A percentile compares a stretch with the other conserved stretches of the same genome.
These are phyloP conservation scores for Neonectria neomacrospora DNA, from an alignment of 2,329 filamentous ascomycete species.

Conservation along the genomic window DNA sequence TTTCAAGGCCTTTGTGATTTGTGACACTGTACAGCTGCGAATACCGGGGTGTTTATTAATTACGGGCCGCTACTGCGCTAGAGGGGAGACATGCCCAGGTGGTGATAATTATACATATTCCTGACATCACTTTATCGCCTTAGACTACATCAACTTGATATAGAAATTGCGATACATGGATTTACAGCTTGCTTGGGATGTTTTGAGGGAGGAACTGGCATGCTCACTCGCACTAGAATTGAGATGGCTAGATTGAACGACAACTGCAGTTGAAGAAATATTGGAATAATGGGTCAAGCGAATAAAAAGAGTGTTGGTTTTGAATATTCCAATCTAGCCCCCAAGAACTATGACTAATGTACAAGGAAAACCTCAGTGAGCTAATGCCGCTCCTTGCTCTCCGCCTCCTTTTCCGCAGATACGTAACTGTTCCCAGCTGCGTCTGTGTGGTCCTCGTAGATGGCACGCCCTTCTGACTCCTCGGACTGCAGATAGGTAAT, in stretches of 20 bases:
- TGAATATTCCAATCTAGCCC: background rate
- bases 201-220: too few species aligned
- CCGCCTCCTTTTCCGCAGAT: slow-evolving; percentile 23
- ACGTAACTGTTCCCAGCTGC: slow-evolving; percentile 24
- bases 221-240: too few species aligned
- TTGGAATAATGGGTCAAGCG: background rate
- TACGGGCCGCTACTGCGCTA: background rate
- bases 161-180: background rate
- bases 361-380: background rate
- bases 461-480: slow-evolving; percentile 42
- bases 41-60: background rate
- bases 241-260: too few species aligned
- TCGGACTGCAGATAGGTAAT: slow-evolving; percentile 48
- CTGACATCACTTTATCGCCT: background rate
- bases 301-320: background rate
- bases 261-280: background rate
- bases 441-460: slow-evolving; percentile 35
- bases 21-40: background rate
- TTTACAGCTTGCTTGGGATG: too few species aligned
- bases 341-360: slow-evolving; percentile 8
- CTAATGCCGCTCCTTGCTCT: slow-evolving; percentile 1
- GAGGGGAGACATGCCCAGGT: background rate
- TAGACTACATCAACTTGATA: background rate
- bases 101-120: background rate
- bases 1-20: too few species aligned